phyloP scores from a whole-genome alignment of 495 filamentous ascomycete species.

The Thozetella sp. region DNA sequence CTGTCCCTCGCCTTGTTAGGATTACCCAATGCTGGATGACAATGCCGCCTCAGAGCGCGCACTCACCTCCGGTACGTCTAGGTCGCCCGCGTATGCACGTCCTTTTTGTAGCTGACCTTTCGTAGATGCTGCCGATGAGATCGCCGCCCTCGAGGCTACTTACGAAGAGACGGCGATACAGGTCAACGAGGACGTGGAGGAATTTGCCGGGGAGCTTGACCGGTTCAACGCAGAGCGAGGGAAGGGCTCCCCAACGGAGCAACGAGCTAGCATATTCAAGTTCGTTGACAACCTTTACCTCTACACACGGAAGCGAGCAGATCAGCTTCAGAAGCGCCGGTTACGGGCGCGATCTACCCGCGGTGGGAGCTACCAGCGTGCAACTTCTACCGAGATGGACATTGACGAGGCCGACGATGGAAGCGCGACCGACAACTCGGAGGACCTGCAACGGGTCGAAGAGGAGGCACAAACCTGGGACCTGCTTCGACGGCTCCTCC shows the following conservation, averaged over 20 bases:
- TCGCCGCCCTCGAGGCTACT: slow-evolving; percentile 24
- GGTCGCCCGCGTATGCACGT: neutral
- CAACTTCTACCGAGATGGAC: slow-evolving; percentile 67
- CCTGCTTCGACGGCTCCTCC: slow-evolving; percentile 64
- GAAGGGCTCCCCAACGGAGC: slow-evolving; percentile 29
- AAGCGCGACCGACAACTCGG: slow-evolving; percentile 26
- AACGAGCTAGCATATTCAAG: slow-evolving; percentile 41
- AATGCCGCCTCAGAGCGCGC: neutral
- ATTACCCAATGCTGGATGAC: neutral
- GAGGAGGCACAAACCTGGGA: slow-evolving; percentile 88
- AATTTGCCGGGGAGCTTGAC: slow-evolving; percentile 47
- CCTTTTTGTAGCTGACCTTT: slow-evolving; percentile 4
- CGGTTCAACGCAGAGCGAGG: slow-evolving; percentile 26
- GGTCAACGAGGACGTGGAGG: slow-evolving; percentile 42
- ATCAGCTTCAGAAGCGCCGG: slow-evolving; percentile 33
- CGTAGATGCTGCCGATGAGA: slow-evolving; percentile 16
- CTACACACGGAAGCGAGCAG: slow-evolving; percentile 36
- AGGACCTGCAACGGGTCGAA: slow-evolving; percentile 39
- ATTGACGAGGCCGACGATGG: slow-evolving; percentile 47
- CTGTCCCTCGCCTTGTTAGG: neutral
- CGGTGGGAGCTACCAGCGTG: slow-evolving; percentile 56
- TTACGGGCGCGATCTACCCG: slow-evolving; percentile 53
- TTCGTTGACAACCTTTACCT: slow-evolving; percentile 45
- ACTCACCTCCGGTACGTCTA: neutral
- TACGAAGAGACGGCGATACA: slow-evolving; percentile 25